These are phyloP conservation scores for Kazachstania viticola DNA, from an alignment of 805 yeast species.

Conservation along the genomic window DNA sequence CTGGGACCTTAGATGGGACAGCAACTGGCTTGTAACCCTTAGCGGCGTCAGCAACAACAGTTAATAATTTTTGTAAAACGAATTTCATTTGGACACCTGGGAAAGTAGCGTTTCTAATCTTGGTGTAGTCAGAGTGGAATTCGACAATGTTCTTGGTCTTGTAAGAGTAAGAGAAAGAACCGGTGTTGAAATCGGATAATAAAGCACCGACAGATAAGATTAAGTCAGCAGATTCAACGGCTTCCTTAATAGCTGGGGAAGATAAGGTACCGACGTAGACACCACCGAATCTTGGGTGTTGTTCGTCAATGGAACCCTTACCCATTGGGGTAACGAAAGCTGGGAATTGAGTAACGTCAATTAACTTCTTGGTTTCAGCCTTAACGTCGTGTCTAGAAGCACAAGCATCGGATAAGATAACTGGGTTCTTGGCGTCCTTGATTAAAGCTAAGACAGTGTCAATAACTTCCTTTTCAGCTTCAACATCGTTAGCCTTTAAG, in stretches of 20 bases:
- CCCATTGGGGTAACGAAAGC: conserved; percentile 87
- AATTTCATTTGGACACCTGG: conserved; percentile 63
- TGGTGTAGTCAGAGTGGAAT: conserved; percentile 68
- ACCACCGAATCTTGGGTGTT: conserved; percentile 66
- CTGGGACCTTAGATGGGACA: conserved; percentile 41
- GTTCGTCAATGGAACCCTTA: conserved; percentile 67
- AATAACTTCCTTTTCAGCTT: conserved; percentile 53
- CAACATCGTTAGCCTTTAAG: conserved; percentile 45
- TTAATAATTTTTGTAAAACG: conserved; percentile 35
- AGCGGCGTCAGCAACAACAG: conserved; percentile 29
- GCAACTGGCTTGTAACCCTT: conserved; percentile 39
- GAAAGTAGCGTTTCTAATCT: conserved; percentile 57
- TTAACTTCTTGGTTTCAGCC: conserved; percentile 50
- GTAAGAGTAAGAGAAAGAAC: conserved; percentile 70
- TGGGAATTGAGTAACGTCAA: conserved; percentile 63
- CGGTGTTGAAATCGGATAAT: conserved; percentile 83
- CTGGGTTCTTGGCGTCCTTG: conserved; percentile 50
- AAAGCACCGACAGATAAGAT: conserved; percentile 72
- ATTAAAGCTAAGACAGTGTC: conserved; percentile 42
- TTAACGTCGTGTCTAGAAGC: conserved; percentile 65
- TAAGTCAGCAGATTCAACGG: conserved; percentile 66
- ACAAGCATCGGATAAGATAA: conserved; percentile 79
- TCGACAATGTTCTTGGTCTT: conserved; percentile 65
- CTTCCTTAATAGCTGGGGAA: conserved; percentile 55
- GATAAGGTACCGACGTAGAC: conserved; percentile 79